Percentiles rank a stretch among this genome's conserved stretches.
These are phyloP conservation scores for Globisporangium echinulatum DNA, from an alignment of 352 stramenopile genomes.

Conservation along the genomic window DNA sequence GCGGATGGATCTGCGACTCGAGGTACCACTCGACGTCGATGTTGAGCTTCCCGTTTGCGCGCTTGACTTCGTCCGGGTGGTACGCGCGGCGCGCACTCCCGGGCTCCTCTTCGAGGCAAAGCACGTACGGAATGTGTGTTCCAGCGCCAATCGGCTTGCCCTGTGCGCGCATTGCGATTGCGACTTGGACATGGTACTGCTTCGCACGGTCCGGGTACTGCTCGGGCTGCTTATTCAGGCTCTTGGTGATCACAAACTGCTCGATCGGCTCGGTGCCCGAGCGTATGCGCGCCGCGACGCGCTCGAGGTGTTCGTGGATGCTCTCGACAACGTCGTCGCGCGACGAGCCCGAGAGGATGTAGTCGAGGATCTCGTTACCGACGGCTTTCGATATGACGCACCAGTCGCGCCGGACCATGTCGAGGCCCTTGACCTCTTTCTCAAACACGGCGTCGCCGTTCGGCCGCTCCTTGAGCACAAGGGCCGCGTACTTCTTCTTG, in stretches of 20 bases:
- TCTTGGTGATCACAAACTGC: slow-evolving; percentile 99
- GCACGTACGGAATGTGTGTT: slow-evolving; percentile 99
- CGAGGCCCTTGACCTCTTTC: slow-evolving; percentile 98
- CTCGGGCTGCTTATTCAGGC: slow-evolving; percentile 98
- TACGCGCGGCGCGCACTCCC: slow-evolving; percentile 70
- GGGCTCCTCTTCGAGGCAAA: slow-evolving; percentile 87
- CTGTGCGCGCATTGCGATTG: slow-evolving; percentile 91
- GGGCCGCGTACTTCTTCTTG: slow-evolving; percentile 99
- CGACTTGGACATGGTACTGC: slow-evolving; percentile 97
- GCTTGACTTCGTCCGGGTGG: slow-evolving; percentile 83
- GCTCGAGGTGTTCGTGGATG: slow-evolving; percentile 94
- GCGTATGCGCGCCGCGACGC: slow-evolving; percentile 92
- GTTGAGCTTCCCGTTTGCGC: slow-evolving; percentile 72
- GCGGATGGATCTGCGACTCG: slow-evolving; percentile 94
- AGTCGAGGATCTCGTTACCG: slow-evolving; percentile 94
- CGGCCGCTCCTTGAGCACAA: slow-evolving; percentile 88
- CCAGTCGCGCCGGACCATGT: slow-evolving; percentile 98
- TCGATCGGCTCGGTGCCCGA: slow-evolving; percentile 91
- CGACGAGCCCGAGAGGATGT: slow-evolving; percentile 93
- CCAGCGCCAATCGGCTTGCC: slow-evolving; percentile 96
- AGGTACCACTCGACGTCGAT: slow-evolving; percentile 98
- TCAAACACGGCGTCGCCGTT: slow-evolving; percentile 70
- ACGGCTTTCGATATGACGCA: slow-evolving; percentile 97
- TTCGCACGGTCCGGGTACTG: slow-evolving; percentile 96
- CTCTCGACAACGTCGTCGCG: slow-evolving; percentile 95